Evolutionary conservation across 2,329 filamentous ascomycete genomes (phyloP), one percentile per base, ranked within the genome.

Genomic region (Coniochaeta sp.): DNA sequence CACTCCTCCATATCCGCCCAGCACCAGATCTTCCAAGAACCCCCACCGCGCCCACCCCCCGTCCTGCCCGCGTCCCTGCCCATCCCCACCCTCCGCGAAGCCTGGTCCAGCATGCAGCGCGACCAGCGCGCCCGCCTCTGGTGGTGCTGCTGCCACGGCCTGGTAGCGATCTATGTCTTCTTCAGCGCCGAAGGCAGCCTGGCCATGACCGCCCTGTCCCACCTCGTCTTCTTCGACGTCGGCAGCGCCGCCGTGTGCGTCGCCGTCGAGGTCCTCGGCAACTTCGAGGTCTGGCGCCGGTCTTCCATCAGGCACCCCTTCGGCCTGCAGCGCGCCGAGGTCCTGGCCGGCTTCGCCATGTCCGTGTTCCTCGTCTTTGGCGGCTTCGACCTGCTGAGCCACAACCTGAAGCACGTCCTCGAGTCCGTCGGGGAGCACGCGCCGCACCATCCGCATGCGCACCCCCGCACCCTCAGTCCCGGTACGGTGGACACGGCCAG

Each of bases 311-410:
- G 93, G 26, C 92, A 99, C 74, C 95, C 95, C 0, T 99, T 99
- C 70, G 93, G 89, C 3, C 83, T 99, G 26, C 91, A 97, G 76
- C 86, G 95, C 59, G 90, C 90, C 61, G 95, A 99, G 74, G 93
- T 99, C 6, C 84, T 99, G 17, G 92, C 93, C 38, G 95, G 95
- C 19, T 96, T 99, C 65, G 95, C 93, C 62, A 91, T 98, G 86
- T 96, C 92, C 58, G 89, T 99, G 43, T 91, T 97, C 63, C 84
- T 99, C 14, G 84, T 96, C n/a, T 99, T 99, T 75, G 96, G 96
- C 80, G 93, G 93, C 22, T 89, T 98, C 68, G 95, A 99, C 68
- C 85, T 99, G 57, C 89, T 99, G 63, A 96, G 91, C 44, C 95
- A 99, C 72, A 93, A 91, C 62, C 79, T 96, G 17, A 95, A 96